Evolutionary conservation across 192 early-diverging fungal species (phyloP).

Genomic region (Entophlyctis helioformis): DNA sequence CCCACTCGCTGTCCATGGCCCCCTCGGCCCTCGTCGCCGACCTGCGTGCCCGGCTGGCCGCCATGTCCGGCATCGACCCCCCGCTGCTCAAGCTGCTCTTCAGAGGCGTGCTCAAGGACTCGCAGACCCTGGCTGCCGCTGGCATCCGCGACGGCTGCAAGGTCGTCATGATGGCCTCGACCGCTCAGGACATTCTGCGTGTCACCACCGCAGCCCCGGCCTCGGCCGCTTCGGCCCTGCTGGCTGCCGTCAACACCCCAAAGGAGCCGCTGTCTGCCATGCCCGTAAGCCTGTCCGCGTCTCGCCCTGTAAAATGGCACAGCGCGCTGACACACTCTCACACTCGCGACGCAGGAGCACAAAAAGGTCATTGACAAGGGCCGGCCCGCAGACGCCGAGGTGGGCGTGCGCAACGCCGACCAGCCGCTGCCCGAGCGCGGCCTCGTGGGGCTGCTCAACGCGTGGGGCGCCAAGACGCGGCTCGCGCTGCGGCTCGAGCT

Average conservation of each 20-base stretch:
- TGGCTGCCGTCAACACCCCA: not conserved
- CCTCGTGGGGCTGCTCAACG: conserved; percentile 3
- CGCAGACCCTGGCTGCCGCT: conserved; percentile 6
- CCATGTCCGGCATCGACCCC: conserved; percentile 4
- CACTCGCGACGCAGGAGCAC: too few relatives aligned
- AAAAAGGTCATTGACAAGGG: conserved; percentile 15
- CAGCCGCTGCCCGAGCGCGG: conserved; percentile 7
- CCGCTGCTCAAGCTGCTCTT: conserved; percentile 15
- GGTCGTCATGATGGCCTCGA: conserved; percentile 11
- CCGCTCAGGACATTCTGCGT: not conserved
- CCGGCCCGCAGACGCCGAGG: conserved; percentile 10
- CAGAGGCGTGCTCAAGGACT: conserved; percentile 13
- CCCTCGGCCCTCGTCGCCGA: not conserved
- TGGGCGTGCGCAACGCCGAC: not conserved
- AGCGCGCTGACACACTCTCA: conserved; percentile 8
- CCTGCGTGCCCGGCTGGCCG: conserved; percentile 2
- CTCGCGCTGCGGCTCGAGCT: conserved; percentile 10
- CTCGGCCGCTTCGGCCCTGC: not conserved
- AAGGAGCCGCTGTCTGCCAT: too few relatives aligned
- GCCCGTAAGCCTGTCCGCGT: too few relatives aligned
- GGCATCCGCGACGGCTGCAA: conserved; percentile 7
- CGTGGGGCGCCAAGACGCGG: conserved; percentile 6
- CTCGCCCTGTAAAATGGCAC: too few relatives aligned
- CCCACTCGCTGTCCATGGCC: conserved; percentile 1
- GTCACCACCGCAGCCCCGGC: not conserved